A percentile compares a stretch with the other conserved stretches of the same genome.
Conservation (phyloP, 441 rosid species). For the Isatis lusitanica region DNA sequence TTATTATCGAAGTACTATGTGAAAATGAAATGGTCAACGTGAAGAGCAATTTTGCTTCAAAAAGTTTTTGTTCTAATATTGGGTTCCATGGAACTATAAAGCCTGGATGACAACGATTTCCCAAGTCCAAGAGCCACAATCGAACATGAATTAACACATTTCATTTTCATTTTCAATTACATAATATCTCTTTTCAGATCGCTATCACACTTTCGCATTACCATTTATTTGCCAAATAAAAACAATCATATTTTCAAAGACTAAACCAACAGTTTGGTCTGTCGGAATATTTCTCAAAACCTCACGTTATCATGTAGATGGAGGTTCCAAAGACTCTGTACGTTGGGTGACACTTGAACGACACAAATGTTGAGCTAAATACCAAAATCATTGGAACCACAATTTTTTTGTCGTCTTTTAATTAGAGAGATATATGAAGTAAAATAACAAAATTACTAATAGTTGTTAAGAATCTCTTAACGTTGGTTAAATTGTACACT, state of each 20-base stretch:
- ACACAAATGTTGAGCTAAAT: background rate
- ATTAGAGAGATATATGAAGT: too few species aligned
- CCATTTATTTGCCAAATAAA: background rate
- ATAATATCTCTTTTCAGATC: background rate
- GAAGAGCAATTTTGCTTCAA: too few species aligned
- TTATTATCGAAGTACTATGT: too few species aligned
- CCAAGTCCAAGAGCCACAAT: background rate
- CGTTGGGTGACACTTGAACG: background rate
- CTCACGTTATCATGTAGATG: background rate
- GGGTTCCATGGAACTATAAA: background rate
- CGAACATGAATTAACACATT: background rate
- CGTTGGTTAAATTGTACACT: background rate
- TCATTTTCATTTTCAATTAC: background rate
- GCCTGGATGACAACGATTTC: background rate
- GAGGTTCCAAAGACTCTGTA: background rate
- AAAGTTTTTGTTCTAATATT: background rate
- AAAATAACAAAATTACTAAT: background rate
- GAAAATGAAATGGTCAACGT: too few species aligned
- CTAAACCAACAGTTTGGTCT: background rate
- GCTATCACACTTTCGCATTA: background rate
- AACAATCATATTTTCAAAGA: background rate
- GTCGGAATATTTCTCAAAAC: background rate
- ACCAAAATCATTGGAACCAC: background rate
- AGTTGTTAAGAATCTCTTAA: background rate
- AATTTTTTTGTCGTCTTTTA: background rate